Conservation (phyloP, 2,329 filamentous ascomycete species). For the Macroventuria anomochaeta region DNA sequence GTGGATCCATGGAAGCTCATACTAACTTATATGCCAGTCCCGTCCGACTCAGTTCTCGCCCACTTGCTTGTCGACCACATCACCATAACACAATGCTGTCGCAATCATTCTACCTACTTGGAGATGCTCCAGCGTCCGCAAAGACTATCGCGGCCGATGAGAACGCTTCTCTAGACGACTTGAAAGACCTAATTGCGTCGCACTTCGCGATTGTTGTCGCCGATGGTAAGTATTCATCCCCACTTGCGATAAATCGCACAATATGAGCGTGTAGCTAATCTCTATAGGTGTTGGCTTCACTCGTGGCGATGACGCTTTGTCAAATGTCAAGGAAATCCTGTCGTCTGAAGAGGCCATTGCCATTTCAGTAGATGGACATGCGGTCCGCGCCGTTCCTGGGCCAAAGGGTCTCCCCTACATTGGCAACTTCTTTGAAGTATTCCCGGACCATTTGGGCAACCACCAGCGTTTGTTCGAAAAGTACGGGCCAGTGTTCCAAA, state of each 20-base stretch:
- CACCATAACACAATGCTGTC: conserved; percentile 21
- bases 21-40: conserved; percentile 14
- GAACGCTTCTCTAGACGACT: conserved; percentile 29
- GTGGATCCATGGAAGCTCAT: conserved; percentile 2
- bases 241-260: not conserved
- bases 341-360: conserved; percentile 28
- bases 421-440: conserved; percentile 50
- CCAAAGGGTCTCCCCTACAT: conserved; percentile 48
- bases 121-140: conserved; percentile 30
- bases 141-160: conserved; percentile 32
- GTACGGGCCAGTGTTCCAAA: conserved; percentile 49
- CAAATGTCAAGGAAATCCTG: conserved; percentile 18
- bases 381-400: conserved; percentile 52
- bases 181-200: conserved; percentile 35
- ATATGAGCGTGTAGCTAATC: not conserved
- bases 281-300: conserved; percentile 21
- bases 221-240: conserved; percentile 20
- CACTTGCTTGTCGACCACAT: conserved; percentile 7
- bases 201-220: conserved; percentile 42
- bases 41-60: conserved; percentile 5
- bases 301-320: conserved; percentile 9
- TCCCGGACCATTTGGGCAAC: conserved; percentile 53
- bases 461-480: conserved; percentile 50
- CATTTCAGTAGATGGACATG: conserved; percentile 58
- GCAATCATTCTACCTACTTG: conserved; percentile 38